Evolutionary conservation across 2,329 filamentous ascomycete genomes (phyloP).

Genomic region (Talaromyces verruculosus): DNA sequence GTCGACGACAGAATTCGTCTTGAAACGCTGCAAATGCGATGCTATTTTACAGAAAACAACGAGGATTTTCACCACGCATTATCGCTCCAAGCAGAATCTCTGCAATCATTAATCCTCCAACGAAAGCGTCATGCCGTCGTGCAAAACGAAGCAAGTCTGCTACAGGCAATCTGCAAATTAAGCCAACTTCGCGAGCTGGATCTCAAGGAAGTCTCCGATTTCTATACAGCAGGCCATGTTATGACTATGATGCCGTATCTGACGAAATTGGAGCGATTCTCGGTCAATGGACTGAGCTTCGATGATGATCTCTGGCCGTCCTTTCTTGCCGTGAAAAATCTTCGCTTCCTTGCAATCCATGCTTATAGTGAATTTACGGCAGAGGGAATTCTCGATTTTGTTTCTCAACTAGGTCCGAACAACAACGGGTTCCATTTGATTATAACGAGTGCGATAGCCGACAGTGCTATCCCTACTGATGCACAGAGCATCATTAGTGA

Average conservation of each 20-base stretch:
- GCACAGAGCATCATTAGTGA: conserved; percentile 34
- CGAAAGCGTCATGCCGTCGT: conserved; percentile 31
- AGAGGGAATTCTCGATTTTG: conserved; percentile 32
- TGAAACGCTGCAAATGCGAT: conserved; percentile 32
- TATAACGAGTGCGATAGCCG: conserved; percentile 29
- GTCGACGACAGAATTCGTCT: conserved; percentile 29
- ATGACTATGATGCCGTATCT: conserved; percentile 31
- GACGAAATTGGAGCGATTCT: conserved; percentile 35
- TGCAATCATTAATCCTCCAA: conserved; percentile 34
- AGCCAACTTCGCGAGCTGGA: conserved; percentile 33
- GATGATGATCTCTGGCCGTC: conserved; percentile 29
- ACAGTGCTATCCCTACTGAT: conserved; percentile 25
- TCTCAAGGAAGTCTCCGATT: conserved; percentile 37
- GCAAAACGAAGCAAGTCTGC: conserved; percentile 32
- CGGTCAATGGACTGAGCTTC: conserved; percentile 35
- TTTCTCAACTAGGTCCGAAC: conserved; percentile 23
- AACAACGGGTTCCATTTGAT: conserved; percentile 34
- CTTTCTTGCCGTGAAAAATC: conserved; percentile 31
- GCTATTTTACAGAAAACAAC: conserved; percentile 29
- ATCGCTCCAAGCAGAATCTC: conserved; percentile 31
- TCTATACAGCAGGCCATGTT: conserved; percentile 34
- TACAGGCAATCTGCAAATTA: conserved; percentile 32
- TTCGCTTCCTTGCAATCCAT: conserved; percentile 33
- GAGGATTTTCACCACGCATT: conserved; percentile 17
- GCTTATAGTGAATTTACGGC: conserved; percentile 36